Base-by-base conservation (phyloP, 192 early-diverging fungal species). In the Backusella macrospora region DNA sequence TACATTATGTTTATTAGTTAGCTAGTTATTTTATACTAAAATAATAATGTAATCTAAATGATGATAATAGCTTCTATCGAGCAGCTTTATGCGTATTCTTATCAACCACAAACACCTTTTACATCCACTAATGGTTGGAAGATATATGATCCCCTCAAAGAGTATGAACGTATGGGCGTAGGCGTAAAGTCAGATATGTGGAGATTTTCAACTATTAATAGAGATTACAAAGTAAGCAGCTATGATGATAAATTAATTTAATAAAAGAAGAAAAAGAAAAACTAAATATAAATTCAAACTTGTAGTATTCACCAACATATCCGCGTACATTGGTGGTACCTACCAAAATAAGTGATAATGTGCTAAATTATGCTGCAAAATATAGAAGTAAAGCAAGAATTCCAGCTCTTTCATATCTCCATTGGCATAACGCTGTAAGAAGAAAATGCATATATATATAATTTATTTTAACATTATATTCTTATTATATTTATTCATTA, bases 361-460 rank as follows among this genome's bases (percentile, higher is more conserved):
- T 92, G 16, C 79, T 99, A 72, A 90, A 86, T 21, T 92, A 99
- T 83, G 96, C 95, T 8, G 91, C 86, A 21, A 91, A 91, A 80
- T 96, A 96, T 76, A 85, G 98, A 69, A 96, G 94, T 82, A 99
- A 97, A 81, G 83, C 86, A 0, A 82, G 98, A 29, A 90, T 99
- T 73, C 98, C 98, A 1, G 92, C 91, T 9, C 82, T 99, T 18
- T 90, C 90, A 73, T 98, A 97, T 82, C 77, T 97, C 39, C 96
- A 99, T 80, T 84, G 87, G 80, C 85, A 86, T 6, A 96, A 95
- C 73, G 86, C 81, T 85, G 91, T 92, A 74, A 79, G 75, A 48
- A 40, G 39, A 13, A 15, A 47, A 63, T 34, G 49, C 39, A 21
- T 48, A 9, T 74, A 21, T 43, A 52, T 34, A 14, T 74, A 43